A percentile compares a stretch with the other conserved stretches of the same genome.
These are phyloP conservation scores for Phytophthora pinifolia DNA, from an alignment of 352 stramenopile genomes.

Conservation along the genomic window DNA sequence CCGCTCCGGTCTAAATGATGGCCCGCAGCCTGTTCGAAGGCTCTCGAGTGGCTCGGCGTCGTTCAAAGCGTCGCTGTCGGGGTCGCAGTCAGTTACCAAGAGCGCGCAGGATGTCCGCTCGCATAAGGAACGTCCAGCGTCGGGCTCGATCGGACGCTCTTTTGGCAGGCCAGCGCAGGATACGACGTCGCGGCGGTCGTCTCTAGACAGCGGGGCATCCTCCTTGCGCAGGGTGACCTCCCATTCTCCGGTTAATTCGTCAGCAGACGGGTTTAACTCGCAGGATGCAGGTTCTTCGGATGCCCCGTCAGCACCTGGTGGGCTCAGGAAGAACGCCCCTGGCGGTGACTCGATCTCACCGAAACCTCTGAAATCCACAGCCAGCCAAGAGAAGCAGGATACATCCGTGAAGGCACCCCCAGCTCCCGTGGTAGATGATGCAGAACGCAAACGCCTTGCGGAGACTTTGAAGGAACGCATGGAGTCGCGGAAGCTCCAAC, in stretches of 20 bases:
- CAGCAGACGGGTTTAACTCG: slow-evolving; percentile 16
- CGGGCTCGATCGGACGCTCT: slow-evolving; percentile 24
- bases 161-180: slow-evolving; percentile 24
- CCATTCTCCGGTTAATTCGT: slow-evolving; percentile 12
- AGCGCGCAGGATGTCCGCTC: slow-evolving; percentile 58
- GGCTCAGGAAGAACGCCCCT: slow-evolving; percentile 20
- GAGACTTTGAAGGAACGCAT: slow-evolving; percentile 42
- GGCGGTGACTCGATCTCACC: slow-evolving; percentile 19
- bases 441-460: slow-evolving; percentile 37
- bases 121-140: slow-evolving; percentile 26
- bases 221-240: slow-evolving; percentile 24
- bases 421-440: slow-evolving; percentile 29
- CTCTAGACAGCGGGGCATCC: slow-evolving; percentile 27
- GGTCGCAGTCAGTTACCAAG: slow-evolving; percentile 29
- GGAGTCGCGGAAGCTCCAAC: slow-evolving; percentile 42
- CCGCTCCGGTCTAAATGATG: slow-evolving; percentile 23
- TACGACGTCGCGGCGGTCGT: slow-evolving; percentile 27
- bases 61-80: slow-evolving; percentile 28
- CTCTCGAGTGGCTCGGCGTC: slow-evolving; percentile 26
- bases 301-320: slow-evolving; percentile 11
- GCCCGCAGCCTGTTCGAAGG: slow-evolving; percentile 14
- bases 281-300: slow-evolving; percentile 22
- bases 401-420: slow-evolving; percentile 8
- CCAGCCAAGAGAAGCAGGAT: slow-evolving; percentile 23
- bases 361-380: slow-evolving; percentile 18